Evolutionary conservation across 2,329 filamentous ascomycete genomes (phyloP).

Genomic region (Torrubiellomyces zombiae): DNA sequence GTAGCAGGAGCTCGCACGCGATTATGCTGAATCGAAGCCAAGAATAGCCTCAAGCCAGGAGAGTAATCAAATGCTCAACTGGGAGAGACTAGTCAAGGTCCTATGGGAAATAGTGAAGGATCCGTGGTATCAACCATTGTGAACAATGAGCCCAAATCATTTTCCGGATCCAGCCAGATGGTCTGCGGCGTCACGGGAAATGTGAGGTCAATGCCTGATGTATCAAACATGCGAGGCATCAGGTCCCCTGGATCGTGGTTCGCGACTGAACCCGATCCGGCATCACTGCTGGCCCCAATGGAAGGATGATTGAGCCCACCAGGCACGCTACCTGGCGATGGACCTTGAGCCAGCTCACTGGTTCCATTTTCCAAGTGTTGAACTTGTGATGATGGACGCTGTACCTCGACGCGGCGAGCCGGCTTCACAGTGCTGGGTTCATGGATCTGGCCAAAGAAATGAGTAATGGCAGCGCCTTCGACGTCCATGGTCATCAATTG

Average conservation of each 20-base stretch:
- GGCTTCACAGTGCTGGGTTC: too few species aligned
- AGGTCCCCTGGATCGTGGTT: not conserved
- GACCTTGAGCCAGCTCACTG: not conserved
- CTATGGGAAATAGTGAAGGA: too few species aligned
- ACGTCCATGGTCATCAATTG: conserved; percentile 7
- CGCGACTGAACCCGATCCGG: not conserved
- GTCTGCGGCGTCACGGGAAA: not conserved
- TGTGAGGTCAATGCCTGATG: not conserved
- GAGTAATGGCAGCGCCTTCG: conserved; percentile 9
- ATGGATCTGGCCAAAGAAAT: conserved; percentile 11
- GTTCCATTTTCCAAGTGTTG: not conserved
- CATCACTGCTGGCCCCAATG: not conserved
- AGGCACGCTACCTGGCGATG: not conserved
- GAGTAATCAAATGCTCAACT: too few species aligned
- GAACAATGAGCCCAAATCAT: not conserved
- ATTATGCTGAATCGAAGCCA: too few species aligned
- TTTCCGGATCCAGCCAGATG: not conserved
- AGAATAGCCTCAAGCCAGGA: too few species aligned
- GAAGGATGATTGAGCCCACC: too few species aligned
- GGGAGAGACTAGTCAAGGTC: too few species aligned
- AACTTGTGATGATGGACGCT: not conserved
- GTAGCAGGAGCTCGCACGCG: too few species aligned
- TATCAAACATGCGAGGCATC: not conserved
- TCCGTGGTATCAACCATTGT: too few species aligned
- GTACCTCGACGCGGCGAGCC: too few species aligned